Conservation (phyloP, 1,139 yeast genomes). For the Pichia sp. region DNA sequence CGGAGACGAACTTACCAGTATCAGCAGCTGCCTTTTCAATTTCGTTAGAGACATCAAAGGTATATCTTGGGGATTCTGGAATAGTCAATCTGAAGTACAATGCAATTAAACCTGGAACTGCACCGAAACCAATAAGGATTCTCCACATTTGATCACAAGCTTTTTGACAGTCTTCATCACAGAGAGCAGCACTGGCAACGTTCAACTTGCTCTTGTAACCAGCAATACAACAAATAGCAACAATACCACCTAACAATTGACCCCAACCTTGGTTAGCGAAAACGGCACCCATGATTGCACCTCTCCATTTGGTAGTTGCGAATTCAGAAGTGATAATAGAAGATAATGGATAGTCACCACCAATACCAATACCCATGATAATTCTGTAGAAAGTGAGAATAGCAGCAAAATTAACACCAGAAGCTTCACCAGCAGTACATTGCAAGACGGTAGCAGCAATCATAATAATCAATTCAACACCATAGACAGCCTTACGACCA, state of each 20-base stretch:
- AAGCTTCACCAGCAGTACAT: slow-evolving; percentile 61
- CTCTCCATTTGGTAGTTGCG: slow-evolving; percentile 91
- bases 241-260: slow-evolving; percentile 79
- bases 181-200: slow-evolving; percentile 46
- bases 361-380: slow-evolving; percentile 93
- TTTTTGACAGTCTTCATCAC: slow-evolving; percentile 52
- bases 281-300: slow-evolving; percentile 92
- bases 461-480: slow-evolving; percentile 79
- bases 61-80: slow-evolving; percentile 89
- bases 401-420: slow-evolving; percentile 67
- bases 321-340: slow-evolving; percentile 88
- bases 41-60: slow-evolving; percentile 62
- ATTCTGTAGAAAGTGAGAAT: slow-evolving; percentile 71
- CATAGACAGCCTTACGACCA: slow-evolving; percentile 86
- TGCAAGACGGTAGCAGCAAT: slow-evolving; percentile 74
- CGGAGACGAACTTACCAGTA: slow-evolving; percentile 40
- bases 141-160: slow-evolving; percentile 96
- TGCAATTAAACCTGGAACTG: slow-evolving; percentile 79
- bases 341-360: slow-evolving; percentile 98
- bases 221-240: slow-evolving; percentile 63
- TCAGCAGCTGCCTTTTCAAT: slow-evolving; percentile 62
- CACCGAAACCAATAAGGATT: slow-evolving; percentile 78
- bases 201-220: slow-evolving; percentile 58
- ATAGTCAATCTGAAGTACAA: slow-evolving; percentile 86
- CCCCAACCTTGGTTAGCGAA: slow-evolving; percentile 94